phyloP scores from a whole-genome alignment of 163 green algal species.

The Coccomyxa subellipsoidea region DNA sequence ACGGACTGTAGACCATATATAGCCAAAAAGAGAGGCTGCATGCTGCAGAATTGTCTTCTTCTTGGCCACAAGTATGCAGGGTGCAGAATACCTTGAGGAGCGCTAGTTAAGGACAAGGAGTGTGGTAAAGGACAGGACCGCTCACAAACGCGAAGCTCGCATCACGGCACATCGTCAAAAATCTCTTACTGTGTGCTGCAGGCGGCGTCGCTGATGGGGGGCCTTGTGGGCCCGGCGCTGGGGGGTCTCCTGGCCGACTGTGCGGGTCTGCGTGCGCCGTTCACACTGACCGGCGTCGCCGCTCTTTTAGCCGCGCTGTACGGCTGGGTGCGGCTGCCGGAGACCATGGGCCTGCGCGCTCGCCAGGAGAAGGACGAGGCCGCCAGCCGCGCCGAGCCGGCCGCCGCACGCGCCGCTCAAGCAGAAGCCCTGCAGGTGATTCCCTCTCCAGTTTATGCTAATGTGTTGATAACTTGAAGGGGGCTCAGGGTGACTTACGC shows the following conservation, averaged over 20 bases:
- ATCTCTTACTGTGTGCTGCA: neutral
- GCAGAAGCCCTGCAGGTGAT: neutral
- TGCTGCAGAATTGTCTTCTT: too few relatives aligned
- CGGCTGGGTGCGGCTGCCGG: conserved; percentile 26
- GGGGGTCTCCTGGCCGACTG: conserved; percentile 33
- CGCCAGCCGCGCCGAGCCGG: neutral
- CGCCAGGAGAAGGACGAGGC: neutral
- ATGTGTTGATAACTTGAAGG: too few relatives aligned
- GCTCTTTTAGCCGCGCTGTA: conserved; percentile 24
- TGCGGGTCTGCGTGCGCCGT: conserved; percentile 22
- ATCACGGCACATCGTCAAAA: too few relatives aligned
- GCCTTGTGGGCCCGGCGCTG: conserved; percentile 32
- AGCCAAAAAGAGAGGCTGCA: too few relatives aligned
- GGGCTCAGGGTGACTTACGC: too few relatives aligned
- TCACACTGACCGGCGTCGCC: conserved; percentile 17
- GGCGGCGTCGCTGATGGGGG: conserved; percentile 33
- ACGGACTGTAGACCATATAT: too few relatives aligned
- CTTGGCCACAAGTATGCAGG: too few relatives aligned
- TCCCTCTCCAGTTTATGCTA: too few relatives aligned
- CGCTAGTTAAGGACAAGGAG: too few relatives aligned
- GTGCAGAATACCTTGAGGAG: too few relatives aligned
- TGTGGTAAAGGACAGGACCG: too few relatives aligned
- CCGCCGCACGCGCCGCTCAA: neutral
- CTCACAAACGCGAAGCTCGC: too few relatives aligned
- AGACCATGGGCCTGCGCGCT: conserved; percentile 16